Conservation (phyloP, 1,284 basidiomycete genomes). For the Cryptococcus neoformans region DNA sequence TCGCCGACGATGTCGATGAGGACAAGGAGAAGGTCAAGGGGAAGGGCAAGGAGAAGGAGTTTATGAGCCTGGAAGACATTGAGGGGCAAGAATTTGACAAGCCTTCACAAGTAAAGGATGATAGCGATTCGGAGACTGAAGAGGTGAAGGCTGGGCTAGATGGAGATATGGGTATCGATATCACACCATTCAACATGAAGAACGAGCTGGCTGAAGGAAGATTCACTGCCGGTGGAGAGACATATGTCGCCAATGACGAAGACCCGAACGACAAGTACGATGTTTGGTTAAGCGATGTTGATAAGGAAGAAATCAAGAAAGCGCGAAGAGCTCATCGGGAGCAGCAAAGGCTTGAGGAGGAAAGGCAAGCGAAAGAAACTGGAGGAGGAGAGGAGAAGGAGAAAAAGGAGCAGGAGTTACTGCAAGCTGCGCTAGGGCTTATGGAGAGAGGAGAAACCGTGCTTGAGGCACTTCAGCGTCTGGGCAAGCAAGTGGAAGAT, state of each 20-base stretch:
- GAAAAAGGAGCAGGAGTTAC: slow-evolving; percentile 62
- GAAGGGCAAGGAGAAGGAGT: slow-evolving; percentile 63
- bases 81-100: slow-evolving; percentile 86
- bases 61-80: slow-evolving; percentile 83
- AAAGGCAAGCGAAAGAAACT: slow-evolving; percentile 62
- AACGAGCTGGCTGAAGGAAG: slow-evolving; percentile 97
- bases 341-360: slow-evolving; percentile 60
- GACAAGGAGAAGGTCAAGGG: slow-evolving; percentile 23
- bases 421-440: slow-evolving; percentile 65
- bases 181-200: slow-evolving; percentile 98
- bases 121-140: slow-evolving; percentile 37
- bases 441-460: slow-evolving; percentile 89
- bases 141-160: slow-evolving; percentile 7
- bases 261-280: slow-evolving; percentile 93
- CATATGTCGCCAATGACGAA: slow-evolving; percentile 71
- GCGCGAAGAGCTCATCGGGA: slow-evolving; percentile 72
- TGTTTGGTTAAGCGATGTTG: slow-evolving; percentile 87
- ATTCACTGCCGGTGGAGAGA: slow-evolving; percentile 85
- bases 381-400: slow-evolving; percentile 50
- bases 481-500: slow-evolving; percentile 71
- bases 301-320: slow-evolving; percentile 79
- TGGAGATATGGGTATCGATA: slow-evolving; percentile 81
- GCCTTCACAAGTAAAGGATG: slow-evolving; percentile 56
- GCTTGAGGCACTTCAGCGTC: slow-evolving; percentile 79
- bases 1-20: slow-evolving; percentile 54